Evolutionary conservation across 805 yeast species (phyloP).

Genomic region (Ogataea paraovalis): DNA sequence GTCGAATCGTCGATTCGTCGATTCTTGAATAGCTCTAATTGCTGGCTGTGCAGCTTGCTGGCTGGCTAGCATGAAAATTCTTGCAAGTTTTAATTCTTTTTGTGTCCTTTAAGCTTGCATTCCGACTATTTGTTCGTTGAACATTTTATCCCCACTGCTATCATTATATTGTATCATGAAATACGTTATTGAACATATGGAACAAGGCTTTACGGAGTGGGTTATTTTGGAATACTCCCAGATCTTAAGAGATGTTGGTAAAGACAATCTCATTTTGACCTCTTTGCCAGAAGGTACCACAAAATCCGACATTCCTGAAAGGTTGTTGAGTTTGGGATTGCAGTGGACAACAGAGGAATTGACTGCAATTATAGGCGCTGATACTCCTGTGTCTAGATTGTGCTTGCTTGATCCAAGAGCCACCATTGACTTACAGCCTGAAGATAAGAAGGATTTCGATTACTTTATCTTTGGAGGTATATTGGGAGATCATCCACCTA

Average conservation of each 20-base stretch:
- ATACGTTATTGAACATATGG: slow-evolving; percentile 96
- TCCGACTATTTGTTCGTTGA: too few relatives aligned
- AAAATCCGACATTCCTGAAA: slow-evolving; percentile 58
- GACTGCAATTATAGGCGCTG: slow-evolving; percentile 43
- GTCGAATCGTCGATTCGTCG: too few relatives aligned
- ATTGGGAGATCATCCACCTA: slow-evolving; percentile 87
- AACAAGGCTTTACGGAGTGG: slow-evolving; percentile 95
- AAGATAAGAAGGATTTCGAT: slow-evolving; percentile 63
- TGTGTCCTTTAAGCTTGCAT: too few relatives aligned
- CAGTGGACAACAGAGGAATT: slow-evolving; percentile 82
- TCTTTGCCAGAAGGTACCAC: slow-evolving; percentile 68
- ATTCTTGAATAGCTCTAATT: too few relatives aligned
- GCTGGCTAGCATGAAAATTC: too few relatives aligned
- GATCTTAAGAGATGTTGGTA: slow-evolving; percentile 80
- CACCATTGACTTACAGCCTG: slow-evolving; percentile 63
- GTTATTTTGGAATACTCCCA: slow-evolving; percentile 82
- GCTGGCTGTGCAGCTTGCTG: too few relatives aligned
- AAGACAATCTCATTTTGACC: slow-evolving; percentile 66
- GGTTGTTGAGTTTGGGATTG: slow-evolving; percentile 56
- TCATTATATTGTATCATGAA: slow-evolving; percentile 49
- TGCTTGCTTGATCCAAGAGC: slow-evolving; percentile 93
- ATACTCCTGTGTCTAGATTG: slow-evolving; percentile 46
- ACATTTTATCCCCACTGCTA: background rate
- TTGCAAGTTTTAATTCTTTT: too few relatives aligned
- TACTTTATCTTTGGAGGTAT: slow-evolving; percentile 96